Percentiles rank a stretch among this genome's conserved stretches.
These are phyloP conservation scores for Xylaria flabelliformis DNA, from an alignment of 495 filamentous ascomycete species.

Conservation along the genomic window DNA sequence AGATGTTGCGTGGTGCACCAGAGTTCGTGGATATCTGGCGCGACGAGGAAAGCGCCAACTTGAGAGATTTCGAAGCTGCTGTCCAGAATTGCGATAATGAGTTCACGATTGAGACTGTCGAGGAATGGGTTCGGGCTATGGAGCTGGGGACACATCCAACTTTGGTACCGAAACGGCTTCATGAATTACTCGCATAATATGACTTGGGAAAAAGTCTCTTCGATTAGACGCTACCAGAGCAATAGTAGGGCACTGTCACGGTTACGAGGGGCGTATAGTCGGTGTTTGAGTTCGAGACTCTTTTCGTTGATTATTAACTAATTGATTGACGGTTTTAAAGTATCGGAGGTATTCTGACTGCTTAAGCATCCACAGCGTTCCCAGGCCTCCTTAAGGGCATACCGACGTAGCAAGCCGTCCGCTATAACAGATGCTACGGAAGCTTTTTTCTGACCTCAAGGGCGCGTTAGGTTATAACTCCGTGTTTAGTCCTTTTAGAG, in stretches of 20 bases:
- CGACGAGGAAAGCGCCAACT: conserved; percentile 6
- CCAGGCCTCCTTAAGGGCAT: too few species aligned
- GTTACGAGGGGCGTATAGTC: neutral
- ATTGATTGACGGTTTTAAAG: too few species aligned
- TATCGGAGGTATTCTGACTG: too few species aligned
- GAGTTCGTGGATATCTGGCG: conserved; percentile 32
- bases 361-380: too few species aligned
- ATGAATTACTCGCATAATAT: conserved; percentile 12
- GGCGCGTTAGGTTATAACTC: too few species aligned
- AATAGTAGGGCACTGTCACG: neutral
- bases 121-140: conserved; percentile 33
- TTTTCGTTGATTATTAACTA: too few species aligned
- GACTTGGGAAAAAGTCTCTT: neutral
- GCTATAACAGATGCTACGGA: too few species aligned
- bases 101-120: conserved; percentile 31
- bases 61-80: conserved; percentile 38
- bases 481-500: too few species aligned
- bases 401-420: too few species aligned
- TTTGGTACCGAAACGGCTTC: conserved; percentile 22
- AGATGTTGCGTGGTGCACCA: conserved; percentile 40
- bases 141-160: conserved; percentile 9
- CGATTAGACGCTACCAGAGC: neutral
- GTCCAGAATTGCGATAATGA: conserved; percentile 41
- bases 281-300: neutral
- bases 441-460: too few species aligned